These are phyloP conservation scores for Mycena metata DNA, from an alignment of 768 basidiomycete genomes.

Conservation along the genomic window DNA sequence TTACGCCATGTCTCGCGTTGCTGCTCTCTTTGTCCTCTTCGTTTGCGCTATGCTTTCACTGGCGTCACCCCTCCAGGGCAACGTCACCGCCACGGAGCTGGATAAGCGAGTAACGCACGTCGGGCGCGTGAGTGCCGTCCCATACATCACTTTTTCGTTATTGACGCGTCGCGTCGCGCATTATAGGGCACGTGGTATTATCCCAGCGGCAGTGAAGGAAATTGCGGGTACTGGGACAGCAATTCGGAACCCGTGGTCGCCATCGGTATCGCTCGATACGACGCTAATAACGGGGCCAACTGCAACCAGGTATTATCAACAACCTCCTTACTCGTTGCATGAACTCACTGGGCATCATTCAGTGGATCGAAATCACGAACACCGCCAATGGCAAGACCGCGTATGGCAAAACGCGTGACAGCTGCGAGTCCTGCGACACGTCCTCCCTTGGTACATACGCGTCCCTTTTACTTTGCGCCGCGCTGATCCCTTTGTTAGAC, in stretches of 20 bases:
- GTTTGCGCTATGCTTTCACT: constrained; percentile 42
- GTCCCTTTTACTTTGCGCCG: constrained; percentile 33
- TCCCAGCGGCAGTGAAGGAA: constrained; percentile 56
- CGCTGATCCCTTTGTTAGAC: constrained; percentile 55
- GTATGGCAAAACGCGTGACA: constrained; percentile 67
- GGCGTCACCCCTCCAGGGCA: constrained; percentile 60
- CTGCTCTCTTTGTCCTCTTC: constrained; percentile 49
- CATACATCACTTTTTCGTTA: constrained; percentile 5
- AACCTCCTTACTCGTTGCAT: neutral
- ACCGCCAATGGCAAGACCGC: constrained; percentile 64
- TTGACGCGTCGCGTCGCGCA: constrained; percentile 45
- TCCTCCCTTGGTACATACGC: constrained; percentile 70
- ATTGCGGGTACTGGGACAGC: constrained; percentile 69
- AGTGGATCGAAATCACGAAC: constrained; percentile 76
- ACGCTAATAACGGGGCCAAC: constrained; percentile 61
- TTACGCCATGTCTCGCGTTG: constrained; percentile 56
- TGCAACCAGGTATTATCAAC: constrained; percentile 72
- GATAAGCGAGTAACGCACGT: constrained; percentile 66
- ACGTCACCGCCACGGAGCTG: constrained; percentile 49
- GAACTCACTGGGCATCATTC: constrained; percentile 15
- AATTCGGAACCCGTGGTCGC: constrained; percentile 72
- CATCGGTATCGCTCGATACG: constrained; percentile 67
- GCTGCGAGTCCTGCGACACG: constrained; percentile 67
- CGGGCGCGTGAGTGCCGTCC: constrained; percentile 65
- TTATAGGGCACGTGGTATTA: constrained; percentile 75